Conservation (phyloP, 352 stramenopile genomes). For the Aphanomyces stellatus region DNA sequence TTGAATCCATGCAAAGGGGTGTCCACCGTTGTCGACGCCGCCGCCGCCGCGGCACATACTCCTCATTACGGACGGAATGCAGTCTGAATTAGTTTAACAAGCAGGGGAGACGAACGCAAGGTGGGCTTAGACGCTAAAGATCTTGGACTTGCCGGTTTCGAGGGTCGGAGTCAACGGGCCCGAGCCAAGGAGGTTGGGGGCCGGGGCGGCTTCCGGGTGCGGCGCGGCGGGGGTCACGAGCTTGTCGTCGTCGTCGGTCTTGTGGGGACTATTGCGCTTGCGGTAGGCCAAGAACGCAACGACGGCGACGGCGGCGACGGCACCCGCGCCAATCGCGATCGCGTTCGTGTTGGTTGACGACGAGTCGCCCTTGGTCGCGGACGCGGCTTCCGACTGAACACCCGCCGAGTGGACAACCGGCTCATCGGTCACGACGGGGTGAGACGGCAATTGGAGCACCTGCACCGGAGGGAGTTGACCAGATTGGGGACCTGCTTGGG, state of each 20-base stretch:
- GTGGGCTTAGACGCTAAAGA: constrained; percentile 12
- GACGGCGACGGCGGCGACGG: background rate
- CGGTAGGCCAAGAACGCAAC: background rate
- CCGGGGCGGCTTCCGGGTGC: background rate
- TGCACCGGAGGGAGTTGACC: too few relatives aligned
- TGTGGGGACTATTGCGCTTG: background rate
- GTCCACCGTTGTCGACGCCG: background rate
- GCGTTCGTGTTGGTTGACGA: background rate
- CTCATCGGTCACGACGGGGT: too few relatives aligned
- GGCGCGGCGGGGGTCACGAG: constrained; percentile 3
- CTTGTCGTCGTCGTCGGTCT: background rate
- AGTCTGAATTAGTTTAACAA: background rate
- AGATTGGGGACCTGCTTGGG: background rate
- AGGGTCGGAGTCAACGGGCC: background rate
- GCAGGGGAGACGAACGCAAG: background rate
- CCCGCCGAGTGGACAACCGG: background rate
- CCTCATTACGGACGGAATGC: background rate
- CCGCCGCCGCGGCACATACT: background rate
- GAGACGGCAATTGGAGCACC: too few relatives aligned
- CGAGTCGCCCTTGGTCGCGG: background rate
- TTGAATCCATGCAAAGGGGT: background rate
- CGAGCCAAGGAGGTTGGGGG: background rate
- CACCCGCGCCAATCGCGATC: background rate
- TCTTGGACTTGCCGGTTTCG: constrained; percentile 2
- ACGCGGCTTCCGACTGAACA: background rate